A percentile compares a stretch with the other conserved stretches of the same genome.
These are phyloP conservation scores for Naumovozyma castellii DNA, from an alignment of 805 yeast genomes.

Conservation along the genomic window DNA sequence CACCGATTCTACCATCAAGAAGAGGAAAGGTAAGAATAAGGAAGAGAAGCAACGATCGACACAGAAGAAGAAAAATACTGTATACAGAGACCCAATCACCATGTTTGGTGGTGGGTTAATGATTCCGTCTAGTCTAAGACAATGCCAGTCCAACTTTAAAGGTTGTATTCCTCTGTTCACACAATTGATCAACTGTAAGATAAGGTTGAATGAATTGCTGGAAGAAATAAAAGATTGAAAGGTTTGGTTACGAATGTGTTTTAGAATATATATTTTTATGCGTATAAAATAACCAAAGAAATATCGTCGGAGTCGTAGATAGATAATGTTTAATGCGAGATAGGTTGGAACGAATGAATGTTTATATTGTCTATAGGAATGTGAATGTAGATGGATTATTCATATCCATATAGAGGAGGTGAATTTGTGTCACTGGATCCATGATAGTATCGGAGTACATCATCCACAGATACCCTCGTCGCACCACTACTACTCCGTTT, in stretches of 20 bases:
- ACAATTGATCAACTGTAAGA: slow-evolving; percentile 18
- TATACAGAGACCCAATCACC: slow-evolving; percentile 17
- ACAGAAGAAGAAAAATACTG: slow-evolving; percentile 2
- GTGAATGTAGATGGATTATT: slow-evolving; percentile 2
- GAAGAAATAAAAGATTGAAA: neutral
- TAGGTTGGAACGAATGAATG: too few relatives aligned
- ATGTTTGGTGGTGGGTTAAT: slow-evolving; percentile 28
- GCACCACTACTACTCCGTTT: slow-evolving; percentile 10
- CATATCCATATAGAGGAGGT: slow-evolving; percentile 3
- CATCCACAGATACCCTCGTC: slow-evolving; percentile 24
- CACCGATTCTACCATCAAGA: slow-evolving; percentile 4
- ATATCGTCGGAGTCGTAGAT: too few relatives aligned
- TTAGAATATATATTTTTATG: too few relatives aligned
- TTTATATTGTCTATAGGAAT: too few relatives aligned
- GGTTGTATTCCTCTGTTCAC: slow-evolving; percentile 15
- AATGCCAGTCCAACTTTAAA: slow-evolving; percentile 21
- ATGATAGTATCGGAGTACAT: slow-evolving; percentile 23
- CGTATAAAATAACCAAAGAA: too few relatives aligned
- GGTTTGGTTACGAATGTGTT: neutral
- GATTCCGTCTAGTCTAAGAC: slow-evolving; percentile 20
- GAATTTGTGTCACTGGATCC: slow-evolving; percentile 19
- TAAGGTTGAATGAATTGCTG: slow-evolving; percentile 6
- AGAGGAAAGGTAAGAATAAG: slow-evolving; percentile 2
- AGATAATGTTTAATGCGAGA: too few relatives aligned
- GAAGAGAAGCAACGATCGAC: slow-evolving; percentile 1